Evolutionary conservation across 139 green algal species (phyloP).

Genomic region (Chlorella ohadii): DNA sequence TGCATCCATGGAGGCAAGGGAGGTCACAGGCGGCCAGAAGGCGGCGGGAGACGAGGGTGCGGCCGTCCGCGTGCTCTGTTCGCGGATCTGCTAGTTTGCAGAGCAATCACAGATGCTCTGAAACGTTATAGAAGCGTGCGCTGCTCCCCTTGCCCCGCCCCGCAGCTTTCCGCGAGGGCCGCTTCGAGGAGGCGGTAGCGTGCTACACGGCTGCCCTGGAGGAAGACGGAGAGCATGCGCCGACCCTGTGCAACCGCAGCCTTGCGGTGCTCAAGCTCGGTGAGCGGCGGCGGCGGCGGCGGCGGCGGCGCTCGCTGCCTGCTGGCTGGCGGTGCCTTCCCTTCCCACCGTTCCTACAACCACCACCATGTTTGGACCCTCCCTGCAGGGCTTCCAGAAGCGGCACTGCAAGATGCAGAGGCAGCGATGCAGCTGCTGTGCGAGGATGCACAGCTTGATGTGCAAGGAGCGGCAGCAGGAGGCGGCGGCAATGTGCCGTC

Average conservation of each 20-base stretch:
- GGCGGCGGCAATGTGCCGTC: too few species aligned
- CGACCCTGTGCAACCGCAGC: constrained; percentile 36
- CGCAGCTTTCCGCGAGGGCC: constrained; percentile 27
- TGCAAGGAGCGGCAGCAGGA: too few species aligned
- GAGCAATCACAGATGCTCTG: neutral
- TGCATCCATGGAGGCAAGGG: too few species aligned
- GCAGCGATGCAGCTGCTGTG: constrained; percentile 14
- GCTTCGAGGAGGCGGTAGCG: neutral
- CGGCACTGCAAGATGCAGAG: constrained; percentile 32
- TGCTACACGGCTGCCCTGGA: constrained; percentile 15
- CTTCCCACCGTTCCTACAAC: too few species aligned
- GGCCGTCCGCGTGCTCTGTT: neutral
- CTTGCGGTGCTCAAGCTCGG: constrained; percentile 39
- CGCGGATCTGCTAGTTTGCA: neutral
- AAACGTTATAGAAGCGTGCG: too few species aligned
- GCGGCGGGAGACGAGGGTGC: constrained; percentile 16
- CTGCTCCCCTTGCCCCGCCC: too few species aligned
- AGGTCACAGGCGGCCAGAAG: neutral
- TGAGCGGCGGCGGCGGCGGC: neutral
- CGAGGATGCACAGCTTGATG: neutral
- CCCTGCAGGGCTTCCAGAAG: constrained; percentile 15
- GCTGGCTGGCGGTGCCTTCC: too few species aligned
- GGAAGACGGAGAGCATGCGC: neutral
- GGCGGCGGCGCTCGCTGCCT: neutral
- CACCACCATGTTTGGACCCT: neutral